Base-by-base conservation (phyloP, 129 eudicot genomes). In the Calendula officinalis region DNA sequence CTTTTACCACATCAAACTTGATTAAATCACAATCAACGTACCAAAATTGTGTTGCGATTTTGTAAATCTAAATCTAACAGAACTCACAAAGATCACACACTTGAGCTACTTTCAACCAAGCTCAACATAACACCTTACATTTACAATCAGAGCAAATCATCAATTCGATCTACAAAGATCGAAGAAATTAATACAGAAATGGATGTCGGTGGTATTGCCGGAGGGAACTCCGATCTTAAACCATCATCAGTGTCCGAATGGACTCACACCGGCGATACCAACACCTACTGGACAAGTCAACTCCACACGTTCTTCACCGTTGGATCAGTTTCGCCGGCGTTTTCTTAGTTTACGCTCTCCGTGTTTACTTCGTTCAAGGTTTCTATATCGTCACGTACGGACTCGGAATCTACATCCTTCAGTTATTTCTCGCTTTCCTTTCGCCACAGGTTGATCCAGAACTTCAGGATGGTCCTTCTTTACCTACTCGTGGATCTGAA, bases 381-480 rank as follows among this genome's bases (percentile, higher is more conserved):
- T 89, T 68, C 74, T 89, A 82, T 58, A 76, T 89, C 77, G 77
- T 89, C 15, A 89, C 96, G 22, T 89, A 89, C 61, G 96, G 80
- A 33, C 78, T 89, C 9, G 96, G 96, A 42, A 89, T 89, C 73
- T 89, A 89, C 71, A 78, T 89, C 73, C 83, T 89, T 6, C 96
- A 89, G 70, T 78, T 89, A 16, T 74, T 89, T 30, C 81, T 89
- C 3, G 90, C 92, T 4, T 89, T 89, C 45, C 79, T 89, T 6
- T 89, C 96, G 38, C 96, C 96, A 57, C 90, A 85, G 68, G 96
- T 85, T 42, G 94, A 89, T 72, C 96, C 96, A 39, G 96, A 88
- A 64, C 73, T 82, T 47, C 75, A 75, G 8, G 88, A 89, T 35
- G 94, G 94, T 4, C 96, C 87, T 58, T 53, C 80, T 39, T 76